These are phyloP conservation scores for Ophiostoma piceae DNA, from an alignment of 2,329 filamentous ascomycete species.

Conservation along the genomic window DNA sequence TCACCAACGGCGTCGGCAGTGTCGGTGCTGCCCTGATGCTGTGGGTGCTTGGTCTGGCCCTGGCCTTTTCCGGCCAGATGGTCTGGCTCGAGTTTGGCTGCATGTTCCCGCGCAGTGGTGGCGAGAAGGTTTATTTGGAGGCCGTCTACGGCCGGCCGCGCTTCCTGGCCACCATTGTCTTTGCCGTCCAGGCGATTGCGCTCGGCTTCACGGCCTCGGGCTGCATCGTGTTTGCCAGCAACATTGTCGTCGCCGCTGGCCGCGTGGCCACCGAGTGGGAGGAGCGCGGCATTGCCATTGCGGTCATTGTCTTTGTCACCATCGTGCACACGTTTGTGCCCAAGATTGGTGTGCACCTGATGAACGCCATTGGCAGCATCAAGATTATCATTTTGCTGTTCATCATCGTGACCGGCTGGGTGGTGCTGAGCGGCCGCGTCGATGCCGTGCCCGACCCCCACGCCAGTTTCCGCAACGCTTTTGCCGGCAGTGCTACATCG, in stretches of 20 bases:
- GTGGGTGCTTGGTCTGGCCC: conserved; percentile 37
- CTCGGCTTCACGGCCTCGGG: conserved; percentile 27
- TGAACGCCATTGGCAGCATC: conserved; percentile 56
- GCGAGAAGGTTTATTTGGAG: conserved; percentile 63
- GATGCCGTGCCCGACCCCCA: conserved; percentile 46
- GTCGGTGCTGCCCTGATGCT: conserved; percentile 43
- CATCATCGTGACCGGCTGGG: conserved; percentile 57
- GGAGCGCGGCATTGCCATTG: conserved; percentile 52
- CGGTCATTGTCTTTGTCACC: conserved; percentile 51
- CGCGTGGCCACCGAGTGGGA: conserved; percentile 48
- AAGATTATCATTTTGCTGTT: conserved; percentile 56
- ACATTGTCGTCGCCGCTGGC: conserved; percentile 48
- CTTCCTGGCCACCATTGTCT: conserved; percentile 54
- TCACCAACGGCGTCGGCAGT: conserved; percentile 49
- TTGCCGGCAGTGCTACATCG: conserved; percentile 43
- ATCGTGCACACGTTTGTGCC: conserved; percentile 48
- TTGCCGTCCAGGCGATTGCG: conserved; percentile 40
- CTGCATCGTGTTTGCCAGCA: conserved; percentile 31
- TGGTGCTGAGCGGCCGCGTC: conserved; percentile 48
- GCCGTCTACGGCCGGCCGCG: conserved; percentile 55
- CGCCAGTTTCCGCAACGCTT: conserved; percentile 52
- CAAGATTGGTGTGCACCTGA: conserved; percentile 54
- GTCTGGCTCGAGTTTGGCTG: conserved; percentile 61
- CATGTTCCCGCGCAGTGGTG: conserved; percentile 57
- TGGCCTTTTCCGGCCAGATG: conserved; percentile 54